Conservation (phyloP, 1,139 yeast species). For the Geotrichum cucujoidarum region DNA sequence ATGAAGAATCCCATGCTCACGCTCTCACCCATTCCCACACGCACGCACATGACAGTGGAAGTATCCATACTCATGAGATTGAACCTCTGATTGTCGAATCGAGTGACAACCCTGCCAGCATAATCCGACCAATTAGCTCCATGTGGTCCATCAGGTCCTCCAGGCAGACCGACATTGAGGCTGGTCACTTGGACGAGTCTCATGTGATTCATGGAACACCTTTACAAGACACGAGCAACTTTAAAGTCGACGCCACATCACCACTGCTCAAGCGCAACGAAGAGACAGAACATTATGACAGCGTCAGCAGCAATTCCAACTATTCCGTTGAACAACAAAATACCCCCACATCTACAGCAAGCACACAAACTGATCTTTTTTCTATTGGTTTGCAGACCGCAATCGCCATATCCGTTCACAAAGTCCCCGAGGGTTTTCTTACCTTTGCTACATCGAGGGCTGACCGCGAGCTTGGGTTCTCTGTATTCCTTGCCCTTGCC, state of each 20-base stretch:
- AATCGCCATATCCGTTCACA: conserved; percentile 80
- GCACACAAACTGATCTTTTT: conserved; percentile 69
- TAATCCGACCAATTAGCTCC: background rate
- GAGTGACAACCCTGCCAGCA: no score
- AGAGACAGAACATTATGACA: background rate
- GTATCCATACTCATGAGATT: no score
- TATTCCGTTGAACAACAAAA: background rate
- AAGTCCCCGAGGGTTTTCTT: conserved; percentile 91
- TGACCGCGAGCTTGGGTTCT: conserved; percentile 64
- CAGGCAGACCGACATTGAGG: background rate
- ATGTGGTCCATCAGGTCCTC: background rate
- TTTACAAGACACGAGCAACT: no score
- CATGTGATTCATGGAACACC: no score
- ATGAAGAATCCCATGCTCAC: background rate
- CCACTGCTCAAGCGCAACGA: background rate
- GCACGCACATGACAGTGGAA: background rate
- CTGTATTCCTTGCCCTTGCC: conserved; percentile 76
- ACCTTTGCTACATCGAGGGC: conserved; percentile 77
- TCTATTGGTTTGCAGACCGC: conserved; percentile 89
- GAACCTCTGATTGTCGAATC: no score
- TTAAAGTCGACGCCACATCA: background rate
- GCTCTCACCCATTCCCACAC: background rate
- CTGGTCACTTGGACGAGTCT: no score
- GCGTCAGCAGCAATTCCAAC: background rate
- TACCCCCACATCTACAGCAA: conserved; percentile 53